A percentile compares a stretch with the other conserved stretches of the same genome.
These are phyloP conservation scores for Trichoderma guizhouense DNA, from an alignment of 2,329 filamentous ascomycete species.

Conservation along the genomic window DNA sequence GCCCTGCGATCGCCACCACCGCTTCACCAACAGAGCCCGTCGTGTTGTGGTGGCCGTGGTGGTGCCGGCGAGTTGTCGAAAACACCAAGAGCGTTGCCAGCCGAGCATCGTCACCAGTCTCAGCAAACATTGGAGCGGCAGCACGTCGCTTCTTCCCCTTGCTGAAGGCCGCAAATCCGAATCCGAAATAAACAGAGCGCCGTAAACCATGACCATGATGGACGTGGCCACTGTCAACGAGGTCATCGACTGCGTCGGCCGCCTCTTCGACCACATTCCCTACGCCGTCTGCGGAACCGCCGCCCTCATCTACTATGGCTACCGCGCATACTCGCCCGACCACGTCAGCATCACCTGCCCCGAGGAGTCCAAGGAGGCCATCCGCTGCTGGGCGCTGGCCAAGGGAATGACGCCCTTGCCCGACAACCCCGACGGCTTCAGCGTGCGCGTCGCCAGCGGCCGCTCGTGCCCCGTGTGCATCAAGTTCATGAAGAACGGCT, in stretches of 20 bases:
- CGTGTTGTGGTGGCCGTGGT: slow-evolving; percentile 6
- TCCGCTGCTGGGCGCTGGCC: slow-evolving; percentile 41
- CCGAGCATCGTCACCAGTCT: slow-evolving; percentile 17
- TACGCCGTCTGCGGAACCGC: slow-evolving; percentile 47
- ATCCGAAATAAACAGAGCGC: background rate
- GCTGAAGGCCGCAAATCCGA: background rate
- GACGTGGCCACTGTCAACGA: slow-evolving; percentile 31
- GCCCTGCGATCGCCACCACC: background rate
- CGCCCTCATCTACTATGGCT: slow-evolving; percentile 45
- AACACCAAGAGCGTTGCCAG: slow-evolving; percentile 4
- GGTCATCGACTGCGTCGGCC: slow-evolving; percentile 40
- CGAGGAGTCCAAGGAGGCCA: slow-evolving; percentile 31
- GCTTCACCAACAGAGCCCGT: background rate
- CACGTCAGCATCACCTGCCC: slow-evolving; percentile 44
- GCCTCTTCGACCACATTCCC: slow-evolving; percentile 40
- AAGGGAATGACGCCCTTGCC: slow-evolving; percentile 29
- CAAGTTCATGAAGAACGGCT: slow-evolving; percentile 31
- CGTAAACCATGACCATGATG: slow-evolving; percentile 25
- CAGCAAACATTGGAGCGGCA: background rate
- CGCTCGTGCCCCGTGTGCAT: slow-evolving; percentile 34
- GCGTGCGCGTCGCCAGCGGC: slow-evolving; percentile 34
- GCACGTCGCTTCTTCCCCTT: background rate
- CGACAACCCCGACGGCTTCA: slow-evolving; percentile 33
- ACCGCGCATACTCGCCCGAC: slow-evolving; percentile 26
- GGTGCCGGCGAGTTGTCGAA: slow-evolving; percentile 1